Conservation (phyloP, 108 stramenopile species). For the Skeletonema tropicum region DNA sequence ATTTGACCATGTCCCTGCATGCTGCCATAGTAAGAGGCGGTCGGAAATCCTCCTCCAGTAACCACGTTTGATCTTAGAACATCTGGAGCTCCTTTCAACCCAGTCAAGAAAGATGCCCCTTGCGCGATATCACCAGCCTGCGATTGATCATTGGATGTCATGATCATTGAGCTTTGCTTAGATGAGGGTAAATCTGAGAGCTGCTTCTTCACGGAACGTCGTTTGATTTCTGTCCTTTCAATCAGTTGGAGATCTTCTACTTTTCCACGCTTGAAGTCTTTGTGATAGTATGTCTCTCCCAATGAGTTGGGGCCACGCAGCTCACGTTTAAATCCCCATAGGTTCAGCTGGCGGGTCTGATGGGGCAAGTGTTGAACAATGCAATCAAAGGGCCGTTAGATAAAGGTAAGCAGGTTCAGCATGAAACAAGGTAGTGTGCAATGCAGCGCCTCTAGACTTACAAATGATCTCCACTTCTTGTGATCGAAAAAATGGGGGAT, state of each 20-base stretch:
- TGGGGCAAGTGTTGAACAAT: neutral
- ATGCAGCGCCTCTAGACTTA: neutral
- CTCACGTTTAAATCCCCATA: constrained; percentile 4
- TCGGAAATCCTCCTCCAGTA: neutral
- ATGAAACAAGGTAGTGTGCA: too few relatives aligned
- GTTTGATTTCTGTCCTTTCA: neutral
- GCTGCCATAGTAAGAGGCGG: neutral
- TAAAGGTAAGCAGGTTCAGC: too few relatives aligned
- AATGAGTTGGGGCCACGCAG: constrained; percentile 1
- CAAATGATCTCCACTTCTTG: constrained; percentile 5
- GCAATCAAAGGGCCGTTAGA: neutral
- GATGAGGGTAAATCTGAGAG: neutral
- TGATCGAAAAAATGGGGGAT: constrained; percentile 4
- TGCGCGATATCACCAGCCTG: neutral
- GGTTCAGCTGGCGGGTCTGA: constrained; percentile 1
- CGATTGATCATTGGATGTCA: neutral
- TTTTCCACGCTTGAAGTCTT: neutral
- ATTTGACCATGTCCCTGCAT: constrained; percentile 2
- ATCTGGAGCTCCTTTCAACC: neutral
- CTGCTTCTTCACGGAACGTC: neutral
- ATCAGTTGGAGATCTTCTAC: neutral
- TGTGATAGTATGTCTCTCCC: neutral
- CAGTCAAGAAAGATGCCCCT: neutral
- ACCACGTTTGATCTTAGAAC: neutral
- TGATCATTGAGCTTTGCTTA: neutral